Percentiles rank a stretch among this genome's conserved stretches.
These are phyloP conservation scores for Epichloe gansuensis DNA, from an alignment of 2,329 filamentous ascomycete species.

Conservation along the genomic window DNA sequence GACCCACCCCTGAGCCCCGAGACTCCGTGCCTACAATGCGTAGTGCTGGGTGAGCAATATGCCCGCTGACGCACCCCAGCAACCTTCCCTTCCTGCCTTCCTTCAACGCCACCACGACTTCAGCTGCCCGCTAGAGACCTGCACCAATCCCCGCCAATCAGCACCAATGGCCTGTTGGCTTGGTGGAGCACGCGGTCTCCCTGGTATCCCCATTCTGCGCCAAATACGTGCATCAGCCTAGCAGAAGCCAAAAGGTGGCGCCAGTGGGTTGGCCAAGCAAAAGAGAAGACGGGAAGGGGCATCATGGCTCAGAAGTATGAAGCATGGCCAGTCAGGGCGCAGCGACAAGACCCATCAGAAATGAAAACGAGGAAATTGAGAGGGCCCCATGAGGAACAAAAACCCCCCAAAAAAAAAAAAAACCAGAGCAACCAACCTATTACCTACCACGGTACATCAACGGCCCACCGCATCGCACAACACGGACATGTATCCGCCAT, in stretches of 20 bases:
- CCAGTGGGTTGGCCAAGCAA: slow-evolving; percentile 7
- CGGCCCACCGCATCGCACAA: background rate
- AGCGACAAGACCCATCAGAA: background rate
- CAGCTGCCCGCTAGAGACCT: background rate
- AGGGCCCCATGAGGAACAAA: background rate
- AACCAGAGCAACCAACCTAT: background rate
- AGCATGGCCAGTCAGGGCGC: background rate
- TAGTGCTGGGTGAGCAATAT: no score
- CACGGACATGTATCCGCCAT: background rate
- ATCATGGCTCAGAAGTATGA: slow-evolving; percentile 7
- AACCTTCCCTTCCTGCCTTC: background rate
- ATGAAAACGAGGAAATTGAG: slow-evolving; percentile 1
- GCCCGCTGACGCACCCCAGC: no score
- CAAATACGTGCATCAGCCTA: slow-evolving; percentile 3
- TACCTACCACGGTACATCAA: background rate
- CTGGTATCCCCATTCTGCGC: slow-evolving; percentile 5
- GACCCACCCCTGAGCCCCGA: no score
- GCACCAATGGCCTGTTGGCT: background rate
- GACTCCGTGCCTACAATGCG: no score
- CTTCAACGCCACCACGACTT: background rate
- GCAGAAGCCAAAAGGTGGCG: slow-evolving; percentile 2
- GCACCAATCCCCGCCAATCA: slow-evolving; percentile 2
- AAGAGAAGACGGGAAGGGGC: slow-evolving; percentile 7
- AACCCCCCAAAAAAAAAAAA: background rate
- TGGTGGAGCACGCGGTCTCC: slow-evolving; percentile 3